Base-by-base conservation (phyloP, 257 asterid species). In the Fraxinus cuspidata region DNA sequence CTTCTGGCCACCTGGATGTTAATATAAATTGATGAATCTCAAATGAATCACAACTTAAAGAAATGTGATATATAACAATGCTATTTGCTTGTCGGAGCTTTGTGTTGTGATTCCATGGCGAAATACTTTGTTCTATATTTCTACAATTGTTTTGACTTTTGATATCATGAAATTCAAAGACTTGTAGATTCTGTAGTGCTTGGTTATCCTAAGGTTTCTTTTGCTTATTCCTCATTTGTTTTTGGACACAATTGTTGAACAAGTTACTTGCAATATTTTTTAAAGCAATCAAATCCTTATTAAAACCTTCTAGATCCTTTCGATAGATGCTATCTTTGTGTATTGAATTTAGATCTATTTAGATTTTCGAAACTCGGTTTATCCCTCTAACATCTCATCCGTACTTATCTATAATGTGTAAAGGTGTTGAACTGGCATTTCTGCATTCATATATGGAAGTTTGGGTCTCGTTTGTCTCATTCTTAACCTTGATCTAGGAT, bases 401-500 rank as follows among this genome's bases (percentile, higher is more conserved):
- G 27, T n/a, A n/a, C 64, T 6, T 53, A 4, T 53, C 64, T 53
- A 19, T 7, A 53, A 51, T 18, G 64, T 53, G 12, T 53, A n/a
- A 53, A 53, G 1, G 64, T n/a, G 12, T 18, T 53, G 64, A 53
- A 19, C 27, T 53, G 23, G 23, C 64, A 53, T 53, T 19, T 53
- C 27, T 18, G 64, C 25, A 19, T 53, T 53, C 27, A 2, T 2
- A 53, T 19, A 19, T 53, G 27, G 64, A 53, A n/a, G 10, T 60
- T 23, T 60, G 68, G 16, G 16, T 60, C 68, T 60, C 2, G 6
- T 16, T 60, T 21, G 16, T 23, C 68, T 60, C 32, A 60, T 60
- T 23, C 16, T 23, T 60, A 60, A 60, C 68, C 31, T 3, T 4
- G 5, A 67, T 79, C 81, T 86, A 94, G 99, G 99, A 94, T 82